Evolutionary conservation across 2,329 filamentous ascomycete species (phyloP).

Genomic region (Pseudogymnoascus sp.): DNA sequence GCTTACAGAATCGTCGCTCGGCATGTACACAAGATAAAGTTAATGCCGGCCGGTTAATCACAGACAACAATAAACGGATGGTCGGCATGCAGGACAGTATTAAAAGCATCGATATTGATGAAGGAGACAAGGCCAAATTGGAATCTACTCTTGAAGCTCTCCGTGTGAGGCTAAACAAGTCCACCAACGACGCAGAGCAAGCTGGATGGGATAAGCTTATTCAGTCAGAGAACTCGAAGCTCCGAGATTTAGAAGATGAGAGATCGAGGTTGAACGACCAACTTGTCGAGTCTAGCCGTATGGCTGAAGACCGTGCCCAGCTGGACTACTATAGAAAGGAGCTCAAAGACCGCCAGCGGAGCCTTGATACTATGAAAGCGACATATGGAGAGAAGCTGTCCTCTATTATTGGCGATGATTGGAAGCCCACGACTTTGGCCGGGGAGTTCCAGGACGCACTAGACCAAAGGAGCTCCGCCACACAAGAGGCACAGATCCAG

Average conservation of each 20-base stretch:
- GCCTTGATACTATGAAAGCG: conserved; percentile 66
- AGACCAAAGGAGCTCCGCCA: conserved; percentile 45
- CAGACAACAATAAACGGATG: conserved; percentile 63
- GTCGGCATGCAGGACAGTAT: conserved; percentile 57
- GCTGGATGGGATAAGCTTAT: conserved; percentile 65
- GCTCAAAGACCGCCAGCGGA: conserved; percentile 61
- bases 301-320: conserved; percentile 74
- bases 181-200: conserved; percentile 53
- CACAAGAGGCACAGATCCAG: conserved; percentile 58
- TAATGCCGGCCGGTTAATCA: conserved; percentile 63
- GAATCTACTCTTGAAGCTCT: conserved; percentile 66
- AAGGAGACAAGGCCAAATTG: conserved; percentile 71
- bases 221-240: conserved; percentile 52
- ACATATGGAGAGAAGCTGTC: conserved; percentile 67
- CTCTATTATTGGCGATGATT: conserved; percentile 53
- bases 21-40: conserved; percentile 66
- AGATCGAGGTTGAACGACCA: conserved; percentile 68
- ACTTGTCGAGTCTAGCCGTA: conserved; percentile 70
- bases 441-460: conserved; percentile 57
- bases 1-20: conserved; percentile 66
- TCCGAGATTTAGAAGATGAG: conserved; percentile 63
- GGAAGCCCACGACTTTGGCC: conserved; percentile 64
- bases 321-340: conserved; percentile 79
- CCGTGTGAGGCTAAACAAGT: conserved; percentile 50
- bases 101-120: conserved; percentile 70